These are phyloP conservation scores for Solanum neorickii DNA, from an alignment of 257 asterid species.

Conservation along the genomic window DNA sequence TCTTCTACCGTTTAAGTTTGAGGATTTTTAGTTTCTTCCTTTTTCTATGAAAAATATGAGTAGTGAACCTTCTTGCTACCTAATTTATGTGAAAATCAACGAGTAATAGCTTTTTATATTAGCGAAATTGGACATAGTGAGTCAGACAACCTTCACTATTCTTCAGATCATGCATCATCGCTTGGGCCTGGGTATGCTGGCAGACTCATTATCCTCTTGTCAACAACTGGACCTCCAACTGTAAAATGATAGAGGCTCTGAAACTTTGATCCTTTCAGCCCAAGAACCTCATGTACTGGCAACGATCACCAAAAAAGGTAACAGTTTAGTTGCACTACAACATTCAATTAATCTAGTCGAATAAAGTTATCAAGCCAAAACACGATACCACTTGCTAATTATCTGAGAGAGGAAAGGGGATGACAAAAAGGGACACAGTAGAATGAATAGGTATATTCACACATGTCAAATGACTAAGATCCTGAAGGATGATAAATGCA, in stretches of 20 bases:
- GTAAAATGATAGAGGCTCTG: constrained; percentile 94
- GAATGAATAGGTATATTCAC: not conserved
- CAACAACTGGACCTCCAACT: constrained; percentile 73
- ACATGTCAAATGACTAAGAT: not conserved
- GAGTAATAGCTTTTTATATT: not conserved
- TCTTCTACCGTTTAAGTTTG: not conserved
- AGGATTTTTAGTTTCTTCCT: not conserved
- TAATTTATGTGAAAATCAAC: not conserved
- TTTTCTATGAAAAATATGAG: not conserved
- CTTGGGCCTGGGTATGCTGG: constrained; percentile 88
- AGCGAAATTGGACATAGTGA: not conserved
- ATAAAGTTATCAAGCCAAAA: not conserved
- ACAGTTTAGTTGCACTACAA: not conserved
- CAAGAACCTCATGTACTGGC: constrained; percentile 85
- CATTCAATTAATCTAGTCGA: not conserved
- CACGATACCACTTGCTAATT: not conserved
- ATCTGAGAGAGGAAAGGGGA: not conserved
- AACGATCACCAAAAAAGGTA: not conserved
- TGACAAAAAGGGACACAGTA: not conserved
- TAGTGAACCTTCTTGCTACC: not conserved
- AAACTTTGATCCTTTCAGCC: constrained; percentile 46
- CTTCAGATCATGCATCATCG: constrained; percentile 25
- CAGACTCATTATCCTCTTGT: constrained; percentile 79
- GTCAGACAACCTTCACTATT: not conserved
- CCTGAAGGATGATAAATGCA: not conserved